Percentiles rank a stretch among this genome's conserved stretches.
Conservation (phyloP, 2,329 filamentous ascomycete genomes). For the Microdochium nivale region DNA sequence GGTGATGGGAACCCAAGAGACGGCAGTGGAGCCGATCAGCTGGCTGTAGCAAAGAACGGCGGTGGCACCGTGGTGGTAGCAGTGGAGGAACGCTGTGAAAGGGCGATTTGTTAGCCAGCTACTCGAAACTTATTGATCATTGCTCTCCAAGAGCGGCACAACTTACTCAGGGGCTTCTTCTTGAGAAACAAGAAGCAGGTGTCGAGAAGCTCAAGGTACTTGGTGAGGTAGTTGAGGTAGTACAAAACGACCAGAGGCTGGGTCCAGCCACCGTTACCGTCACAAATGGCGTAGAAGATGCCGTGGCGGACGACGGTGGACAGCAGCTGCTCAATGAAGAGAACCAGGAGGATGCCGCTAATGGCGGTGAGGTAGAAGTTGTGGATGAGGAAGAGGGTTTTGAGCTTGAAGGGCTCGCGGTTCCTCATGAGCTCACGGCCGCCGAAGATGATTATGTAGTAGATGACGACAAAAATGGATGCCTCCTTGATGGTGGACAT, state of each 20-base stretch:
- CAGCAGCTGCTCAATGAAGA: slow-evolving; percentile 87
- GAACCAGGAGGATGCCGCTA: slow-evolving; percentile 68
- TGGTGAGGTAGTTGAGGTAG: slow-evolving; percentile 98
- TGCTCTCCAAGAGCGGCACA: background rate
- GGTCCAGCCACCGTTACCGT: slow-evolving; percentile 79
- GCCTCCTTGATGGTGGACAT: slow-evolving; percentile 87
- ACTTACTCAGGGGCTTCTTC: slow-evolving; percentile 91
- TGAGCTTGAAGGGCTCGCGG: slow-evolving; percentile 77
- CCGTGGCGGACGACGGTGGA: slow-evolving; percentile 74
- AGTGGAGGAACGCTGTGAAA: slow-evolving; percentile 78
- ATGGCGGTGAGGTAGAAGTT: slow-evolving; percentile 90
- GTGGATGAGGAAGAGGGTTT: slow-evolving; percentile 86
- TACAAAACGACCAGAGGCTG: slow-evolving; percentile 88
- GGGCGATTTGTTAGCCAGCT: background rate
- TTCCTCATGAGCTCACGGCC: slow-evolving; percentile 89
- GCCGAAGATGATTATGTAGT: slow-evolving; percentile 91
- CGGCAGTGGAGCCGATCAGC: slow-evolving; percentile 82
- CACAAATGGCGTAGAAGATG: slow-evolving; percentile 83
- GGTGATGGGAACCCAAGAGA: slow-evolving; percentile 90
- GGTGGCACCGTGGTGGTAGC: slow-evolving; percentile 96
- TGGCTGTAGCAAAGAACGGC: slow-evolving; percentile 97
- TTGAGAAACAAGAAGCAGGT: slow-evolving; percentile 97
- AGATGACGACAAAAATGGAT: slow-evolving; percentile 69
- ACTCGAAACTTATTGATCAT: slow-evolving; percentile 1
- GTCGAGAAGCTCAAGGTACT: slow-evolving; percentile 92